Evolutionary conservation across 345 rosid genomes (phyloP).

Genomic region (Citrus australasica): DNA sequence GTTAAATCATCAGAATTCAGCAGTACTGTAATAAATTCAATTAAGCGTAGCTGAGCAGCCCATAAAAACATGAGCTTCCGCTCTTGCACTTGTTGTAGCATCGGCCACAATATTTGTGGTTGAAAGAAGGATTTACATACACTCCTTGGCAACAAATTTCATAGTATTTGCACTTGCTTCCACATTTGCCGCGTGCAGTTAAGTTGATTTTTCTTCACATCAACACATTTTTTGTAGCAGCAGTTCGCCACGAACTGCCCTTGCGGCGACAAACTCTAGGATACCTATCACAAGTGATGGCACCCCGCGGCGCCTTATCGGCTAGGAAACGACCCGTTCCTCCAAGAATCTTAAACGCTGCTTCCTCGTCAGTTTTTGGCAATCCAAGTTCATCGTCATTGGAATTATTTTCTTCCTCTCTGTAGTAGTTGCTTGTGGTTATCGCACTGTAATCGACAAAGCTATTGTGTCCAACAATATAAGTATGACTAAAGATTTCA

Average conservation of each 20-base stretch:
- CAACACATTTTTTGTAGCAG: constrained; percentile 23
- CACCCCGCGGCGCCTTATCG: neutral
- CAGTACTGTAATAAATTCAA: too few relatives aligned
- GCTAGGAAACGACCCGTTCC: constrained; percentile 14
- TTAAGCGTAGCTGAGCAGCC: constrained; percentile 29
- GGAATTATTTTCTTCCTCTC: neutral
- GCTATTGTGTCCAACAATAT: neutral
- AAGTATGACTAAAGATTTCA: neutral
- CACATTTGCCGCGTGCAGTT: constrained; percentile 31
- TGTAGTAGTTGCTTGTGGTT: neutral
- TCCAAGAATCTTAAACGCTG: neutral
- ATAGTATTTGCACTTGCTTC: constrained; percentile 27
- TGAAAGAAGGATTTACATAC: constrained; percentile 14
- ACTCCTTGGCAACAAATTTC: constrained; percentile 23
- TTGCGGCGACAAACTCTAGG: constrained; percentile 16
- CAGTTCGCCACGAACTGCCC: constrained; percentile 25
- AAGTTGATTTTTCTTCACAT: constrained; percentile 9
- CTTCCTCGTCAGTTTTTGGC: neutral
- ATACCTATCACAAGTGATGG: constrained; percentile 16
- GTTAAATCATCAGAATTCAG: too few relatives aligned
- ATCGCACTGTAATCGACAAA: neutral
- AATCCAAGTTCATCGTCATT: neutral
- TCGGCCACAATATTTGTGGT: constrained; percentile 24
- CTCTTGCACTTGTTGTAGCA: constrained; percentile 28
- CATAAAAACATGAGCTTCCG: constrained; percentile 23